Conservation (phyloP, 179 eudicot species). For the Gypsophila paniculata region DNA sequence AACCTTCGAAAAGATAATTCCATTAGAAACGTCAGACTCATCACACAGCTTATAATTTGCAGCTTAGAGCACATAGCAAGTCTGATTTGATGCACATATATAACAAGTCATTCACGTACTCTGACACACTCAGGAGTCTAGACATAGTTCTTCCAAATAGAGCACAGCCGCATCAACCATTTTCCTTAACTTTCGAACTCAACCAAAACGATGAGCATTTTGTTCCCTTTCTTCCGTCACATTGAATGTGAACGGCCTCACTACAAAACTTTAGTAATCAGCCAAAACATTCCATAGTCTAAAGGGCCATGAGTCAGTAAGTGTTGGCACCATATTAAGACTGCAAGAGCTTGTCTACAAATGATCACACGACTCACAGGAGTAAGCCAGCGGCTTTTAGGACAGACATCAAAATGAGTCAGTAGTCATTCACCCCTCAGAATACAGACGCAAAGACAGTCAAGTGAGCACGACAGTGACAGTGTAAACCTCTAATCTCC, state of each 20-base stretch:
- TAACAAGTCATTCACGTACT: not conserved
- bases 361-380: too few relatives aligned
- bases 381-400: not conserved
- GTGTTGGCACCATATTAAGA: not conserved
- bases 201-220: not conserved
- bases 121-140: not conserved
- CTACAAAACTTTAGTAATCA: not conserved
- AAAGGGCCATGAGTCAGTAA: not conserved
- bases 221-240: not conserved
- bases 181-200: not conserved
- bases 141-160: not conserved
- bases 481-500: not conserved
- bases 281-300: slow-evolving; percentile 1
- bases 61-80: not conserved
- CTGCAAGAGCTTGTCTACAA: not conserved
- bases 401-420: not conserved
- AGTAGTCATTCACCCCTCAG: not conserved
- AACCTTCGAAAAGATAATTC: slow-evolving; percentile 20
- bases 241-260: not conserved
- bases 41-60: not conserved
- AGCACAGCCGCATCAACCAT: slow-evolving; percentile 2
- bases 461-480: slow-evolving; percentile 7
- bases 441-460: not conserved
- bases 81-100: not conserved
- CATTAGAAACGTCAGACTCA: slow-evolving; percentile 3